Evolutionary conservation across 1,139 yeast species (phyloP), one percentile per base, ranked within the genome.

Genomic region (Blastobotrys aristatus): DNA sequence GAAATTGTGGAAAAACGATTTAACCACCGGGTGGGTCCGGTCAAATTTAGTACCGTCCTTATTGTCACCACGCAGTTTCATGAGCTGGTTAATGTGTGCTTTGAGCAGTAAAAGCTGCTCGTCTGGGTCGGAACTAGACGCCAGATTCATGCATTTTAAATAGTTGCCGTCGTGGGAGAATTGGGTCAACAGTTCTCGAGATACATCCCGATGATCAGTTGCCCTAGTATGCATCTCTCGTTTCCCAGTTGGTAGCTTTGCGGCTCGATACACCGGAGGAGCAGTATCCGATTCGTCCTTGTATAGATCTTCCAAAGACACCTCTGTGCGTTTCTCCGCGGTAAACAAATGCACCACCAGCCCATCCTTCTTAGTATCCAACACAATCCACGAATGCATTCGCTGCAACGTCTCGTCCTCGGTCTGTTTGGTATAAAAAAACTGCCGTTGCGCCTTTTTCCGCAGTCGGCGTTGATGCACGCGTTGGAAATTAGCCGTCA

Each of bases 281-380:
- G 35, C 30, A 14, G 5, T 14, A 27, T 38, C 44, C 3, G 35
- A 27, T n/a, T 34, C 48, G 17, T 21, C 30, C 36, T 36, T 36
- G 80, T 87, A 87, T 42, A 88, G 62, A 31, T 74, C 71, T 62
- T 89, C 96, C 58, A 90, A 72, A 55, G 84, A 78, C 51, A 90
- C 67, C 51, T 78, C 82, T 20, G 65, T 62, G 50, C 97, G 71
- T 64, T 94, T 77, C 33, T 79, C 80, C 10, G 74, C 71, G 0
- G 96, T 86, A 58, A 90, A 67, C 40, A 90, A 67, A 64, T 90
- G 95, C 34, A 89, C 74, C 50, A 74, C 76, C 3, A 87, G 73
- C 22, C 79, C 79, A 53, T 82, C 84, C 2, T 78, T 66, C 29
- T 74, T 72, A 35, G 87, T 75, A 56, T 86, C 88, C 47, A 89